These are phyloP conservation scores for Corylus heterophylla DNA, from an alignment of 306 rosid genomes.

Conservation along the genomic window DNA sequence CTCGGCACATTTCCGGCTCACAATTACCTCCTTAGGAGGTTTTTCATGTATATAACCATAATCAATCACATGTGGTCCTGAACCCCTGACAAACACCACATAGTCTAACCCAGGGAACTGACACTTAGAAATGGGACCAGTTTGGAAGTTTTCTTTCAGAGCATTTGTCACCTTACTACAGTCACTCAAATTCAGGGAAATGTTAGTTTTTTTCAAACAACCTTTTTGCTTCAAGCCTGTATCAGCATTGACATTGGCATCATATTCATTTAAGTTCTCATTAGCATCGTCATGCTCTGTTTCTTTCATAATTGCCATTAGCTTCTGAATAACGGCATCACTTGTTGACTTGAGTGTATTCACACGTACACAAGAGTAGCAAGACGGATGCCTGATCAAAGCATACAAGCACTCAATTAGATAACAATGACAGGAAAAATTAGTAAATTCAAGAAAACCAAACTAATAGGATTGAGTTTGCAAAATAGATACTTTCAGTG, in stretches of 20 bases:
- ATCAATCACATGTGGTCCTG: conserved; percentile 74
- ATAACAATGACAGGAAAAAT: not conserved
- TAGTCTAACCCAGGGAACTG: conserved; percentile 68
- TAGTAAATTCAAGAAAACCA: conserved; percentile 9
- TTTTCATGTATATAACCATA: conserved; percentile 52
- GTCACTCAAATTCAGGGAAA: conserved; percentile 4
- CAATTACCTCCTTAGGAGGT: conserved; percentile 81
- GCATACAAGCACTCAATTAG: not conserved
- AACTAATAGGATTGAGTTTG: not conserved
- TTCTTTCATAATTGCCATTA: conserved; percentile 38
- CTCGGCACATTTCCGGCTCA: conserved; percentile 94
- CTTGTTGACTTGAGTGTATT: conserved; percentile 64
- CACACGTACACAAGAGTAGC: conserved; percentile 89
- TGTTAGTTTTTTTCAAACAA: conserved; percentile 1
- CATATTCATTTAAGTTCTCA: conserved; percentile 7
- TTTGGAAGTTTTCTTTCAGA: conserved; percentile 29
- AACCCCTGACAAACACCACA: conserved; percentile 79
- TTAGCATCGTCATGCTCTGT: conserved; percentile 12
- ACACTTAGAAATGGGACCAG: conserved; percentile 57
- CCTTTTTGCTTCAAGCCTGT: conserved; percentile 2
- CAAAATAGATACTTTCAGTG: not conserved
- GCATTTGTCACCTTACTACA: conserved; percentile 23
- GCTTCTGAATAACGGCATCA: conserved; percentile 59
- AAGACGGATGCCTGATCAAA: conserved; percentile 65
- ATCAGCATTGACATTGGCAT: conserved; percentile 18